These are phyloP conservation scores for Geotrichum reessii DNA, from an alignment of 1,139 yeast genomes.

Conservation along the genomic window DNA sequence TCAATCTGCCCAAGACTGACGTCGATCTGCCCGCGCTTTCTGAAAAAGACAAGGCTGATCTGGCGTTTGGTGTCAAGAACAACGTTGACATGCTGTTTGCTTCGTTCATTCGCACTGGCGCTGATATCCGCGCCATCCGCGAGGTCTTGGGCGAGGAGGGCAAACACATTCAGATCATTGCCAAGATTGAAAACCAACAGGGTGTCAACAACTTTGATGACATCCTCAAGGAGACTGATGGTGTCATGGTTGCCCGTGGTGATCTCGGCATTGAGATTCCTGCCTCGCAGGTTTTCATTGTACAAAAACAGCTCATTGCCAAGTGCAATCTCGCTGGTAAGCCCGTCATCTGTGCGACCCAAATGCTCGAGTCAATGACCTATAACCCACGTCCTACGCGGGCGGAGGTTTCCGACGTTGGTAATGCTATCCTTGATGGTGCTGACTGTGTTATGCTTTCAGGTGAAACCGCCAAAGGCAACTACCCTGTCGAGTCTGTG, in stretches of 20 bases:
- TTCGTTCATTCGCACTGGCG: constrained; percentile 91
- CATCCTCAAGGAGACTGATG: constrained; percentile 89
- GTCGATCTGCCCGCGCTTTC: constrained; percentile 97
- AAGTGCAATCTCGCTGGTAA: constrained; percentile 98
- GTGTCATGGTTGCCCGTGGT: constrained; percentile 99
- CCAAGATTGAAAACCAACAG: constrained; percentile 98
- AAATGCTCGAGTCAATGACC: constrained; percentile 99
- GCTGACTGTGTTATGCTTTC: constrained; percentile 99
- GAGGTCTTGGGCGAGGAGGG: constrained; percentile 95
- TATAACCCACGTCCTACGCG: constrained; percentile 99
- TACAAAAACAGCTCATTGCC: constrained; percentile 97
- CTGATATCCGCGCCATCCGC: constrained; percentile 86
- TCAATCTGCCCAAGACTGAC: constrained; percentile 97
- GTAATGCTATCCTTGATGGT: constrained; percentile 98
- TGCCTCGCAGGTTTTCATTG: constrained; percentile 97
- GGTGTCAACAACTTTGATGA: constrained; percentile 99
- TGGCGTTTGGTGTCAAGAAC: constrained; percentile 92
- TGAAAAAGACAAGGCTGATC: constrained; percentile 90
- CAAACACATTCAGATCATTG: constrained; percentile 88
- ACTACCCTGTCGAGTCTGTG: constrained; percentile 95
- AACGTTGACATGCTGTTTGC: constrained; percentile 97
- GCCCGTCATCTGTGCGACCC: constrained; percentile 99
- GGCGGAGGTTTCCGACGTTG: constrained; percentile 99
- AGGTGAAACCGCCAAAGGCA: constrained; percentile 99
- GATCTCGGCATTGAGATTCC: constrained; percentile 99